Conservation (phyloP, 2,329 filamentous ascomycete species). For the Penicillium brasilianum region DNA sequence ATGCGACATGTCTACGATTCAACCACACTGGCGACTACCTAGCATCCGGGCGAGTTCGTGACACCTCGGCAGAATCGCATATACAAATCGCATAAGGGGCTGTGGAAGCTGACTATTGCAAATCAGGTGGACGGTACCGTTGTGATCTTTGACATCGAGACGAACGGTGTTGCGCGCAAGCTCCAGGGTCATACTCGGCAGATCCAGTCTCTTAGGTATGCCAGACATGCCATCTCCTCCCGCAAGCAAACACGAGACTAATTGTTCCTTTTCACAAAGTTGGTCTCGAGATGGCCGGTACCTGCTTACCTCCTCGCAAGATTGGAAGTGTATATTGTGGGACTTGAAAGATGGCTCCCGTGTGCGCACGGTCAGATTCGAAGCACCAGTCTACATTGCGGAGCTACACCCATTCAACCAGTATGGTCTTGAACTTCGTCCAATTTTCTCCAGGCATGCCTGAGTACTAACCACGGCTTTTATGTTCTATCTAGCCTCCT, state of each 20-base stretch:
- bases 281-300: slow-evolving; percentile 94
- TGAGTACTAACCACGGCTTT: slow-evolving; percentile 8
- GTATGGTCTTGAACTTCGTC: slow-evolving; percentile 57
- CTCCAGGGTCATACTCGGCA: slow-evolving; percentile 90
- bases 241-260: neutral
- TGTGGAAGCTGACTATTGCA: slow-evolving; percentile 18
- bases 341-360: slow-evolving; percentile 76
- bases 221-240: neutral
- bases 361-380: slow-evolving; percentile 84
- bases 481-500: slow-evolving; percentile 63
- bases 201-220: slow-evolving; percentile 79
- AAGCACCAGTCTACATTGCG: slow-evolving; percentile 92
- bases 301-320: slow-evolving; percentile 88
- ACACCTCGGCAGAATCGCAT: neutral
- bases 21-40: slow-evolving; percentile 94
- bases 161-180: slow-evolving; percentile 94
- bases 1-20: slow-evolving; percentile 76
- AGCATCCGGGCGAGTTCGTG: slow-evolving; percentile 81
- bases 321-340: slow-evolving; percentile 97
- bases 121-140: slow-evolving; percentile 81
- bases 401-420: slow-evolving; percentile 91
- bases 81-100: neutral
- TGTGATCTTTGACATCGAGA: slow-evolving; percentile 96
- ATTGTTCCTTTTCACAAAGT: slow-evolving; percentile 46
- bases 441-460: neutral